phyloP scores from a whole-genome alignment of 73 alveolate genomes.

The Blepharisma stoltei region DNA sequence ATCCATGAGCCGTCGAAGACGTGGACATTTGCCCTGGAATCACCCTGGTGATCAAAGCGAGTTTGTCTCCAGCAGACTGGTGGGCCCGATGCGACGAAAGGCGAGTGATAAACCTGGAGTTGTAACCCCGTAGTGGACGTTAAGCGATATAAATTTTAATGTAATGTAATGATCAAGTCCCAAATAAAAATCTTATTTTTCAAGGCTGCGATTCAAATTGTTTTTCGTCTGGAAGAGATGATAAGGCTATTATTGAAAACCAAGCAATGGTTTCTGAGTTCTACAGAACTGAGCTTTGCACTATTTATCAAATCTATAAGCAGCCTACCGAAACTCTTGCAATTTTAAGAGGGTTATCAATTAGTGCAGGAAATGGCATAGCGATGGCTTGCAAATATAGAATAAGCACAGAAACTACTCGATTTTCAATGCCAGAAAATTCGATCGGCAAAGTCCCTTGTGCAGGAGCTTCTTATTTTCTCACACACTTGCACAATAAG shows the following conservation, averaged over 20 bases:
- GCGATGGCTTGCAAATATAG: slow-evolving; percentile 28
- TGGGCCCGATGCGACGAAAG: too few species aligned
- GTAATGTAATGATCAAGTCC: background rate
- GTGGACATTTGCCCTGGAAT: too few species aligned
- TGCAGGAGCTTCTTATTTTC: slow-evolving; percentile 25
- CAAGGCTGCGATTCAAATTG: background rate
- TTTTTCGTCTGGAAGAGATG: background rate
- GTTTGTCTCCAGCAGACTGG: too few species aligned
- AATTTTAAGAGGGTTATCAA: background rate
- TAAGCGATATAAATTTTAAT: too few species aligned
- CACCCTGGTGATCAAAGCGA: too few species aligned
- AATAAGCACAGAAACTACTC: background rate
- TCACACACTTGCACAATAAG: background rate
- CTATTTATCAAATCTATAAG: background rate
- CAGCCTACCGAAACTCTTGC: background rate
- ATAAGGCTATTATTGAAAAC: background rate
- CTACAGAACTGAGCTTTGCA: background rate
- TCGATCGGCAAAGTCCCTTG: slow-evolving; percentile 14
- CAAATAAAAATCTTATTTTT: background rate
- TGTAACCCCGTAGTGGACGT: too few species aligned
- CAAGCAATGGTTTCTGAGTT: background rate
- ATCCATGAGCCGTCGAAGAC: too few species aligned
- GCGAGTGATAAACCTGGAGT: too few species aligned
- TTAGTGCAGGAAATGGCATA: slow-evolving; percentile 11
- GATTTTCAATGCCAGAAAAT: slow-evolving; percentile 27